Evolutionary conservation across 2,329 filamentous ascomycete species (phyloP).

Genomic region (Ceratocystis cubensis): DNA sequence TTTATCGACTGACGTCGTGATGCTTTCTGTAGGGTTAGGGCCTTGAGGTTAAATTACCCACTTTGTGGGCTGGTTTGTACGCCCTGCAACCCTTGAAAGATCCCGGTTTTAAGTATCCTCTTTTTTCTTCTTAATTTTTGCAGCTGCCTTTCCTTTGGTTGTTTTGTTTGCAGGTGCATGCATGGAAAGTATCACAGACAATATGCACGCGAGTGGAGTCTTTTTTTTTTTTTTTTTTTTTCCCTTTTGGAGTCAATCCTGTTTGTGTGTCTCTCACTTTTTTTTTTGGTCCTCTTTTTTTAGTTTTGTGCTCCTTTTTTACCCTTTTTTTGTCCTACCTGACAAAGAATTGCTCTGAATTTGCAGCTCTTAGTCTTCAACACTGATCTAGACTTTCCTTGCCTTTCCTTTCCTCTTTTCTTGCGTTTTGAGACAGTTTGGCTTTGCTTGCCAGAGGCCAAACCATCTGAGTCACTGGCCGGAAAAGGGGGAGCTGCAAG

Average conservation of each 20-base stretch:
- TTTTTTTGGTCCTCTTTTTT: background rate
- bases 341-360: background rate
- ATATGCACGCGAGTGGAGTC: background rate
- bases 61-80: background rate
- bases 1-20: background rate
- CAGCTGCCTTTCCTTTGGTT: background rate
- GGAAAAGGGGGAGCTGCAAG: background rate
- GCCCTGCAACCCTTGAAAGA: background rate
- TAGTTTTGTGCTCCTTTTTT: background rate
- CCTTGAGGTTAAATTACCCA: background rate
- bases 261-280: background rate
- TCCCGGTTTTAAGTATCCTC: background rate
- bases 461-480: background rate
- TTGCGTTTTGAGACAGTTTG: background rate
- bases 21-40: slow-evolving; percentile 5
- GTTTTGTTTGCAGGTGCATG: background rate
- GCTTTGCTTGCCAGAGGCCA: background rate
- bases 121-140: background rate
- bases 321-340: slow-evolving; percentile 5
- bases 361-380: background rate
- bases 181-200: slow-evolving; percentile 2
- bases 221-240: slow-evolving; percentile 2
- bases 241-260: background rate
- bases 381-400: too few species aligned
- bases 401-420: background rate